Base-by-base conservation (phyloP, 1,139 yeast species). In the Geotrichum phurueaensis region DNA sequence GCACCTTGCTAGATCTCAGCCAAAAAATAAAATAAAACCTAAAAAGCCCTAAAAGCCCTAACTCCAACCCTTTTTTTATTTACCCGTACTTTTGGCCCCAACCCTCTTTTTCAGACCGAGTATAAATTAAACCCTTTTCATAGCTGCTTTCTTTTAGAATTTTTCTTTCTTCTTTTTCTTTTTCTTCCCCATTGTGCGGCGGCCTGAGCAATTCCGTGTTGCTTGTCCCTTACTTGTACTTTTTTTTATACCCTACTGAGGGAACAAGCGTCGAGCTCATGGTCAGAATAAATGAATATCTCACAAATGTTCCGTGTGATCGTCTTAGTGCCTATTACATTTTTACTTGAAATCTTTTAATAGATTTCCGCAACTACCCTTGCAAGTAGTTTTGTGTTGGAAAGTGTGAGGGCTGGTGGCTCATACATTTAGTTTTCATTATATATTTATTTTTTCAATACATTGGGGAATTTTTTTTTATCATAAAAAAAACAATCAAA, bases 161-260 rank as follows among this genome's bases (percentile, higher is more conserved):
- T 31, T 31, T 31, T 20, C 31, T 31, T 15, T 20, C 52, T 22
- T 31, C 39, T 7, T 33, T 15, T 55, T 49, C 51, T 48, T 43
- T 54, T 54, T 68, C 75, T 71, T 71, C 65, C 67, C 74, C 76
- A 69, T 71, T 71, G 85, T 83, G 86, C 87, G 86, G 86, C 83
- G 81, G 79, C 86, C 86, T 80, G 82, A 82, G 81, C 85, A 80
- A 71, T 76, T 78, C 84, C 86, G 86, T 83, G 86, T 83, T 83
- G 86, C 85, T 80, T 80, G 76, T 72, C 75, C 73, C 73, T 71
- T 64, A 67, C 70, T 69, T 33, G 39, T 33, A 33, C 39, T 33
- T 6, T 12, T 68, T 70, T 67, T 66, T 70, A 61, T 50, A 9
- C 23, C 68, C 74, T 67, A 70, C 77, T 73, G 75, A 69, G 71